A percentile compares a stretch with the other conserved stretches of the same genome.
Evolutionary conservation across 2,329 filamentous ascomycete species (phyloP).

Genomic region (Acarospora socialis): DNA sequence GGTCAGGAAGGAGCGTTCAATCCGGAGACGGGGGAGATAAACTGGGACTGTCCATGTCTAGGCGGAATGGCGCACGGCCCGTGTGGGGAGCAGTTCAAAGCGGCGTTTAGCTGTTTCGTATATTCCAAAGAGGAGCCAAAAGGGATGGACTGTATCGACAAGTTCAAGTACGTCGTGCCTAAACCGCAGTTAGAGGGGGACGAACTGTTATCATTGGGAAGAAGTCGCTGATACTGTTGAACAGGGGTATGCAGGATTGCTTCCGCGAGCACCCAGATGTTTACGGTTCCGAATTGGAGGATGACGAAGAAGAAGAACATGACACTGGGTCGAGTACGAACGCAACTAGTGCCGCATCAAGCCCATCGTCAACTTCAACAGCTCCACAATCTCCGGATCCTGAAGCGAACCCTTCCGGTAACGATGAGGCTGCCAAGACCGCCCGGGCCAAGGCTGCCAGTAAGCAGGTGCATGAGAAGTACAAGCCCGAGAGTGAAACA

Average conservation of each 20-base stretch:
- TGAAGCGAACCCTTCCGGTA: constrained; percentile 10
- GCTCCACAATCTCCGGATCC: constrained; percentile 5
- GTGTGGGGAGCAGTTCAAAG: constrained; percentile 89
- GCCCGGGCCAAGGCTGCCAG: constrained; percentile 18
- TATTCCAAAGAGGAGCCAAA: constrained; percentile 88
- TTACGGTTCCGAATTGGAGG: constrained; percentile 76
- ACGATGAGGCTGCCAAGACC: constrained; percentile 14
- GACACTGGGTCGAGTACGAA: constrained; percentile 12
- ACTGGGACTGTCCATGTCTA: constrained; percentile 97
- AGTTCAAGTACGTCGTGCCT: constrained; percentile 63
- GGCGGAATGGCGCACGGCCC: constrained; percentile 95
- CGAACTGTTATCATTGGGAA: constrained; percentile 20
- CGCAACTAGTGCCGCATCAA: background rate
- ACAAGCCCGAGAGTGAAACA: constrained; percentile 23
- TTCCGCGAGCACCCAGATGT: constrained; percentile 86
- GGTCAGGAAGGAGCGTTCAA: constrained; percentile 87
- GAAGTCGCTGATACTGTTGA: background rate
- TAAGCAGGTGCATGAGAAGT: constrained; percentile 21
- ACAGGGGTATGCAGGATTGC: constrained; percentile 90
- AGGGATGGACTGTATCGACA: constrained; percentile 94
- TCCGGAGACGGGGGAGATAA: constrained; percentile 97
- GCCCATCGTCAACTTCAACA: background rate
- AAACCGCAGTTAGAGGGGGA: constrained; percentile 7
- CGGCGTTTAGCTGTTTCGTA: constrained; percentile 97
- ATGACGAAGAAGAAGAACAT: constrained; percentile 52